Evolutionary conservation across 208 protist species (phyloP).

Genomic region (Lotmaria passim): DNA sequence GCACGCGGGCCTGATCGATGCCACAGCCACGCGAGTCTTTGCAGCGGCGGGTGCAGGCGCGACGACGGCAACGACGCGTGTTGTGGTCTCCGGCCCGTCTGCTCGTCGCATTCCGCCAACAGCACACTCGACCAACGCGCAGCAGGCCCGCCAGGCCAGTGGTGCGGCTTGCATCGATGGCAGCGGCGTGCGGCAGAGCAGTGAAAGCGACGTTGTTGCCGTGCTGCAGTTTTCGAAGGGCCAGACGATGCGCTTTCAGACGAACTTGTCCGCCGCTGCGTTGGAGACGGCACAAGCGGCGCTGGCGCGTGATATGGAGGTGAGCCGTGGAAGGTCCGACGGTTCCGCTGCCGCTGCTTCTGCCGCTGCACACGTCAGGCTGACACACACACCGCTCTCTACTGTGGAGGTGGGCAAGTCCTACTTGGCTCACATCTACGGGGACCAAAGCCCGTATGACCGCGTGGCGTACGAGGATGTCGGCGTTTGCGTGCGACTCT

Average conservation of each 20-base stretch:
- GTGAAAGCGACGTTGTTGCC: conserved; percentile 31
- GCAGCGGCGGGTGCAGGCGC: neutral
- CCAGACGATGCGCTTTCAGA: conserved; percentile 50
- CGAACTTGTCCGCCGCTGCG: conserved; percentile 16
- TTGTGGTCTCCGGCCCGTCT: conserved; percentile 24
- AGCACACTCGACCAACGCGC: neutral
- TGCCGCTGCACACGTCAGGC: neutral
- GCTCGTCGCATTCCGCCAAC: conserved; percentile 24
- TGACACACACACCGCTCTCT: neutral
- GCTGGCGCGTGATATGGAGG: neutral
- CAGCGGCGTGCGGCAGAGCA: conserved; percentile 13
- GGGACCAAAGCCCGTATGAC: conserved; percentile 47
- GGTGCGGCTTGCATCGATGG: conserved; percentile 3
- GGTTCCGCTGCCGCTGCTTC: neutral
- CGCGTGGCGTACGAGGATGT: conserved; percentile 50
- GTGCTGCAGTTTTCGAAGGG: conserved; percentile 57
- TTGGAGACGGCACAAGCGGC: conserved; percentile 2
- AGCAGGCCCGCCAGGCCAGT: conserved; percentile 17
- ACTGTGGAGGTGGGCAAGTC: conserved; percentile 34
- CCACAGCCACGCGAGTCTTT: neutral
- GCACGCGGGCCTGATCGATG: conserved; percentile 1
- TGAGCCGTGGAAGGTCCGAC: neutral
- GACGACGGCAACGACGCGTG: conserved; percentile 3
- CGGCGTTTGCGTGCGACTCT: conserved; percentile 50
- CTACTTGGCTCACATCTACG: conserved; percentile 54